Percentiles rank a stretch among this genome's conserved stretches.
Conservation (phyloP, 768 basidiomycete species). For the Phaeotremella fagi region DNA sequence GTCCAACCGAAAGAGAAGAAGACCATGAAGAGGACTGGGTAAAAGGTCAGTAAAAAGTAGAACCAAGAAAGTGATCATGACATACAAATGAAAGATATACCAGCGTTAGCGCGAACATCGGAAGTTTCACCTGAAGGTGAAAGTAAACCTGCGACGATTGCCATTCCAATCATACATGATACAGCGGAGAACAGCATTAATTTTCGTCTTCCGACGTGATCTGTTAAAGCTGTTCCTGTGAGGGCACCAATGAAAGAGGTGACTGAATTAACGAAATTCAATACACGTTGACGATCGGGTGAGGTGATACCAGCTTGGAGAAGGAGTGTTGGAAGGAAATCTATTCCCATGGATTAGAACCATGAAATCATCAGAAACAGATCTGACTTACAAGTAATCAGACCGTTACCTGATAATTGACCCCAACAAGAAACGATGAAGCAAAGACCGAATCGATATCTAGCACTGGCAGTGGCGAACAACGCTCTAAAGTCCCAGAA, state of each 20-base stretch:
- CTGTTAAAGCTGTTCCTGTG: conserved; percentile 51
- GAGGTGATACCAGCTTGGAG: conserved; percentile 46
- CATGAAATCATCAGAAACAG: conserved; percentile 6
- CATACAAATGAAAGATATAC: conserved; percentile 53
- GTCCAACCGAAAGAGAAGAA: conserved; percentile 59
- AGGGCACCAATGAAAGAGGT: conserved; percentile 53
- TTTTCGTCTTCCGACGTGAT: conserved; percentile 54
- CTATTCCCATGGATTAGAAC: conserved; percentile 12
- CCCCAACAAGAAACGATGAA: conserved; percentile 55
- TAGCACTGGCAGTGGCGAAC: conserved; percentile 53
- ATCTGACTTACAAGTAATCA: conserved; percentile 48
- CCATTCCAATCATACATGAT: conserved; percentile 51
- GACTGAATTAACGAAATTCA: conserved; percentile 57
- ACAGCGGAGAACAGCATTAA: conserved; percentile 52
- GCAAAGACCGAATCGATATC: conserved; percentile 56
- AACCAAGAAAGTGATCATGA: conserved; percentile 24
- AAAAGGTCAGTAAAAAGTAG: not conserved
- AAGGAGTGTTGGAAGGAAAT: conserved; percentile 40
- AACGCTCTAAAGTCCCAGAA: conserved; percentile 60
- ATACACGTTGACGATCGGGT: conserved; percentile 47
- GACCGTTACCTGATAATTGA: conserved; percentile 53
- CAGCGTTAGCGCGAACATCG: conserved; percentile 52
- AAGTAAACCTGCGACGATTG: conserved; percentile 54
- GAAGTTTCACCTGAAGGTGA: conserved; percentile 48
- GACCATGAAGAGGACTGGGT: conserved; percentile 22